A percentile compares a stretch with the other conserved stretches of the same genome.
Evolutionary conservation across 2,329 filamentous ascomycete species (phyloP).

Genomic region (Cordyceps militaris): DNA sequence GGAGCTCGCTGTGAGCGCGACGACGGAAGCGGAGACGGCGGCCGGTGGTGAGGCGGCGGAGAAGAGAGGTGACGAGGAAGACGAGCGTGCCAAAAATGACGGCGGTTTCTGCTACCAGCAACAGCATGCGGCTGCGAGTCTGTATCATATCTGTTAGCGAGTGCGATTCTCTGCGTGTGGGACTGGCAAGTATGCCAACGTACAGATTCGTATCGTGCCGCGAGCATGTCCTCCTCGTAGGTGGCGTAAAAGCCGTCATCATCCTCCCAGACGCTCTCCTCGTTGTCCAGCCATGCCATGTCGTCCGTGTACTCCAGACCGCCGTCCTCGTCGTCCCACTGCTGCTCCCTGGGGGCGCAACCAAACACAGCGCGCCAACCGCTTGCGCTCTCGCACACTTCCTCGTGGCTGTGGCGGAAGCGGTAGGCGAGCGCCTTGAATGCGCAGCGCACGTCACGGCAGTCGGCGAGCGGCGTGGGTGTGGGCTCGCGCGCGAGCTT

Average conservation of each 20-base stretch:
- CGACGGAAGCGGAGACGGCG: conserved; percentile 11
- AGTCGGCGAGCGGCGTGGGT: conserved; percentile 22
- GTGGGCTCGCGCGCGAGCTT: conserved; percentile 12
- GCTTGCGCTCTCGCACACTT: conserved; percentile 16
- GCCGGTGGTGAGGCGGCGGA: conserved; percentile 15
- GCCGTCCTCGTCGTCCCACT: background rate
- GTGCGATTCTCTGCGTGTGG: background rate
- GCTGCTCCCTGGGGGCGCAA: background rate
- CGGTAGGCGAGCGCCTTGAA: conserved; percentile 32
- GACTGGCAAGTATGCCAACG: background rate
- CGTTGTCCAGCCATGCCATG: background rate
- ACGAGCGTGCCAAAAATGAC: conserved; percentile 32
- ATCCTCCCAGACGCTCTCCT: background rate
- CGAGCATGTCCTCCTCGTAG: background rate
- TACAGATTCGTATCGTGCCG: background rate
- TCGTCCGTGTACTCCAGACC: background rate
- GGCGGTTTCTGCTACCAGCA: conserved; percentile 26
- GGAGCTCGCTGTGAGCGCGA: background rate
- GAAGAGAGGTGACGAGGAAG: conserved; percentile 15
- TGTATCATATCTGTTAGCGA: background rate
- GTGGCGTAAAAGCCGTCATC: background rate
- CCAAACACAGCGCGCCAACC: conserved; percentile 8
- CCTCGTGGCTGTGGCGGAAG: conserved; percentile 26
- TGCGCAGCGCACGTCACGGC: conserved; percentile 37
- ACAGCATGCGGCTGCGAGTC: conserved; percentile 3